These are phyloP conservation scores for Jackrogersella minutella DNA, from an alignment of 495 filamentous ascomycete species.

Conservation along the genomic window DNA sequence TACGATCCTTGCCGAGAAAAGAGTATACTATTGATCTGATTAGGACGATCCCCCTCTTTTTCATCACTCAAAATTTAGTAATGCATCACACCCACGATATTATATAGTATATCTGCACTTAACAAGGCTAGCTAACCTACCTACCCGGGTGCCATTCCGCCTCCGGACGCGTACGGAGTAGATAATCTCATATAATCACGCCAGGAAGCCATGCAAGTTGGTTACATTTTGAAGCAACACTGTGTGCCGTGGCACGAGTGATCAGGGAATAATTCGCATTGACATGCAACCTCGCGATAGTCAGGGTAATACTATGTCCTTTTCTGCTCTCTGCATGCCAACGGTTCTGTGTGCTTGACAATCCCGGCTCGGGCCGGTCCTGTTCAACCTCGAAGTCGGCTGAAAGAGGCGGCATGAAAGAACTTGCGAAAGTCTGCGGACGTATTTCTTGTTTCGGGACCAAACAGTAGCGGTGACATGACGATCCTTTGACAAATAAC, in stretches of 20 bases:
- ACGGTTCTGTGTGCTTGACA: constrained; percentile 1
- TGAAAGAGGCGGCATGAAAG: background rate
- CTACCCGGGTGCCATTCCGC: background rate
- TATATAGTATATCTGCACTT: background rate
- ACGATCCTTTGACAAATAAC: background rate
- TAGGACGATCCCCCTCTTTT: constrained; percentile 3
- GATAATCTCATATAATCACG: constrained; percentile 4
- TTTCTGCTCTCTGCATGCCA: background rate
- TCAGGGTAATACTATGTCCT: background rate
- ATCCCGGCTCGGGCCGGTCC: constrained; percentile 32
- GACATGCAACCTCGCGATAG: constrained; percentile 1
- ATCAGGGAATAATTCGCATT: background rate
- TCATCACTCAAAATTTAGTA: background rate
- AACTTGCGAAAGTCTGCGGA: background rate
- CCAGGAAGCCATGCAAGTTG: background rate
- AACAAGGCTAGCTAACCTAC: background rate
- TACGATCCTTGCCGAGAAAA: too few species aligned
- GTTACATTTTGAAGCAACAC: background rate
- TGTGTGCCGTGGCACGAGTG: background rate
- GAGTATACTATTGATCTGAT: constrained; percentile 8
- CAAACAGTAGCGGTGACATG: constrained; percentile 9
- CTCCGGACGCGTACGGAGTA: background rate
- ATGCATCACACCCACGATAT: background rate
- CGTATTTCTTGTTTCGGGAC: background rate
- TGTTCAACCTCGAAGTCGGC: constrained; percentile 12